phyloP scores from a whole-genome alignment of 495 filamentous ascomycete genomes.

The Hypoxylon cercidicola region DNA sequence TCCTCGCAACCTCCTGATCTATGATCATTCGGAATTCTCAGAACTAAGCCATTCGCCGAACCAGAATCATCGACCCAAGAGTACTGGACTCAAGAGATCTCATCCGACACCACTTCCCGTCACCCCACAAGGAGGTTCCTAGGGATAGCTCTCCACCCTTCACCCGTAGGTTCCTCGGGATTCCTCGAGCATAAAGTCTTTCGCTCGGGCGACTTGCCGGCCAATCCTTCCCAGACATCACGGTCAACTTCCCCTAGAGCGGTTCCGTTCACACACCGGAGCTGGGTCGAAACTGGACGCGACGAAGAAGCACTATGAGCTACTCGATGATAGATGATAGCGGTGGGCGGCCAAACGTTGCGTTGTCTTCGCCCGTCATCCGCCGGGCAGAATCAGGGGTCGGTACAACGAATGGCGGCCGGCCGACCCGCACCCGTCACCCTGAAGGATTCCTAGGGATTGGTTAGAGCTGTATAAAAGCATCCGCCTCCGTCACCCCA shows the following conservation, averaged over 20 bases:
- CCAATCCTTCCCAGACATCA: slow-evolving; percentile 27
- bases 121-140: not conserved
- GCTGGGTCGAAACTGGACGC: slow-evolving; percentile 22
- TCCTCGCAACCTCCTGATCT: slow-evolving; percentile 28
- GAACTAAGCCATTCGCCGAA: slow-evolving; percentile 20
- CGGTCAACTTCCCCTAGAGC: slow-evolving; percentile 8
- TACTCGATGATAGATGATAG: slow-evolving; percentile 1
- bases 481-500: no score
- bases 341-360: slow-evolving; percentile 34
- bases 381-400: slow-evolving; percentile 6
- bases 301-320: slow-evolving; percentile 14
- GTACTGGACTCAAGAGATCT: not conserved
- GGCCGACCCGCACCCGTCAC: slow-evolving; percentile 19
- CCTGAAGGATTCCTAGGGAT: slow-evolving; percentile 20
- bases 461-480: slow-evolving; percentile 8
- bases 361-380: slow-evolving; percentile 26
- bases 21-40: slow-evolving; percentile 30
- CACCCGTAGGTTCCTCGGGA: slow-evolving; percentile 27
- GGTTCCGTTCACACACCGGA: slow-evolving; percentile 12
- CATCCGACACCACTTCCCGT: slow-evolving; percentile 21
- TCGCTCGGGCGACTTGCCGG: slow-evolving; percentile 20
- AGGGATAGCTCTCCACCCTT: slow-evolving; percentile 24
- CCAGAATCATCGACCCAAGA: slow-evolving; percentile 5
- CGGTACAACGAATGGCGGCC: slow-evolving; percentile 25
- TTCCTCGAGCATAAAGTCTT: not conserved